Conservation (phyloP, 345 rosid genomes). For the Salix arbutifolia region DNA sequence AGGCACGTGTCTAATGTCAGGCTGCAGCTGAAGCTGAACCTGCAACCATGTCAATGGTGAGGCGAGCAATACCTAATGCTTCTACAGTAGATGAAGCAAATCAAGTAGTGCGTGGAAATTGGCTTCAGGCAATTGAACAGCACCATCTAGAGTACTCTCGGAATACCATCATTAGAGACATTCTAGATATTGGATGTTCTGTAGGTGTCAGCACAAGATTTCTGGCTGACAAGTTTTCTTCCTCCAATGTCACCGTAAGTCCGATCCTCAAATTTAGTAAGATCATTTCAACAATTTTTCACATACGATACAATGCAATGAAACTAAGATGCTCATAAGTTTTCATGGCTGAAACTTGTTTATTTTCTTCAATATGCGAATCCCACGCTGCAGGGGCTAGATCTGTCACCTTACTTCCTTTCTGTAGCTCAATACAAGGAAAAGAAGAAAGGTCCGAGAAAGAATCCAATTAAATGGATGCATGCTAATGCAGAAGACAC, state of each 20-base stretch:
- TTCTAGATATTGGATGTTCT: slow-evolving; percentile 66
- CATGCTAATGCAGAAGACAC: slow-evolving; percentile 63
- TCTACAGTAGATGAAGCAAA: slow-evolving; percentile 47
- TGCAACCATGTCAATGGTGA: slow-evolving; percentile 50
- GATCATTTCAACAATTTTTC: background rate
- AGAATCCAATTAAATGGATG: slow-evolving; percentile 41
- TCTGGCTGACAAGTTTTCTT: slow-evolving; percentile 51
- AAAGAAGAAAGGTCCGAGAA: slow-evolving; percentile 36
- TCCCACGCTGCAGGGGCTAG: slow-evolving; percentile 43
- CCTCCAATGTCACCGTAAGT: slow-evolving; percentile 54
- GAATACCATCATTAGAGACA: slow-evolving; percentile 29
- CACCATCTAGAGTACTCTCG: slow-evolving; percentile 42
- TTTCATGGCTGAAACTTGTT: background rate
- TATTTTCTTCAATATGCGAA: background rate
- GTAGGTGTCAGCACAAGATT: slow-evolving; percentile 54
- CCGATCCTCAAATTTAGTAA: background rate
- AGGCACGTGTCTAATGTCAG: slow-evolving; percentile 25
- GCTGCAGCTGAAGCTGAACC: slow-evolving; percentile 77
- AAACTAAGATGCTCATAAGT: background rate
- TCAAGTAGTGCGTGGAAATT: slow-evolving; percentile 48
- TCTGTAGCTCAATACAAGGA: slow-evolving; percentile 57
- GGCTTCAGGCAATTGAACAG: slow-evolving; percentile 43
- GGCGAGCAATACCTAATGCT: slow-evolving; percentile 49
- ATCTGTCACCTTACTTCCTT: slow-evolving; percentile 63
- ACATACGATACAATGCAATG: background rate